A percentile compares a stretch with the other conserved stretches of the same genome.
Evolutionary conservation across 371 early-diverging fungal species (phyloP).

Genomic region (Coemansia sp.): DNA sequence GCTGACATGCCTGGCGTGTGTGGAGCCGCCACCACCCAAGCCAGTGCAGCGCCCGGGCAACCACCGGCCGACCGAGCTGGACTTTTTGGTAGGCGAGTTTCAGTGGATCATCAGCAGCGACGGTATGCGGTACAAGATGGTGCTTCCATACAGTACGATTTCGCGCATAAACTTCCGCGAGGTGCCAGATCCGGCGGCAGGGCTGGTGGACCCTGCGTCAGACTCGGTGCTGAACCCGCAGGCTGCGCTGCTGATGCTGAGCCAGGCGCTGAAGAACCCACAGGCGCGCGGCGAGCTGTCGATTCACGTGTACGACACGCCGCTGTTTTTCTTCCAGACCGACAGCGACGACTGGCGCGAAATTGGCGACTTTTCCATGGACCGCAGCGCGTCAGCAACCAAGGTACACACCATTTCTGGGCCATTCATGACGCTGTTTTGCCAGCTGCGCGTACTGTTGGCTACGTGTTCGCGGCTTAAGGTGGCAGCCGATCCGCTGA

Average conservation of each 20-base stretch:
- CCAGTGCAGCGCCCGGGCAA: slow-evolving; percentile 49
- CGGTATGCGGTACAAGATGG: slow-evolving; percentile 48
- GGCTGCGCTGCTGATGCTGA: slow-evolving; percentile 34
- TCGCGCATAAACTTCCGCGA: slow-evolving; percentile 48
- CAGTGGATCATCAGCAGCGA: slow-evolving; percentile 48
- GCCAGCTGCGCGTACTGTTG: slow-evolving; percentile 43
- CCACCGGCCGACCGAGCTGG: slow-evolving; percentile 49
- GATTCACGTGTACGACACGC: slow-evolving; percentile 44
- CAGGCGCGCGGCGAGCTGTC: slow-evolving; percentile 46
- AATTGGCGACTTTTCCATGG: slow-evolving; percentile 45
- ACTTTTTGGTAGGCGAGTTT: slow-evolving; percentile 47
- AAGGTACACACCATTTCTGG: slow-evolving; percentile 39
- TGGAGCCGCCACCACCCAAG: slow-evolving; percentile 46
- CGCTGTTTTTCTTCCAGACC: slow-evolving; percentile 35
- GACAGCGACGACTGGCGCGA: slow-evolving; percentile 35
- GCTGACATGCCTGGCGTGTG: slow-evolving; percentile 45
- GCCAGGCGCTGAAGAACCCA: slow-evolving; percentile 38
- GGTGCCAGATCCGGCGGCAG: slow-evolving; percentile 30
- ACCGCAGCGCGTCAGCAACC: slow-evolving; percentile 32
- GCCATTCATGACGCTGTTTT: slow-evolving; percentile 33
- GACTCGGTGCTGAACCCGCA: slow-evolving; percentile 43
- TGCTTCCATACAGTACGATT: slow-evolving; percentile 42
- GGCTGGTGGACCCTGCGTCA: slow-evolving; percentile 23
- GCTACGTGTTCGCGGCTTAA: slow-evolving; percentile 49
- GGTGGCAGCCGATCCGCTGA: slow-evolving; percentile 39